Base-by-base conservation (phyloP, 441 rosid genomes). In the Breynia disticha region DNA sequence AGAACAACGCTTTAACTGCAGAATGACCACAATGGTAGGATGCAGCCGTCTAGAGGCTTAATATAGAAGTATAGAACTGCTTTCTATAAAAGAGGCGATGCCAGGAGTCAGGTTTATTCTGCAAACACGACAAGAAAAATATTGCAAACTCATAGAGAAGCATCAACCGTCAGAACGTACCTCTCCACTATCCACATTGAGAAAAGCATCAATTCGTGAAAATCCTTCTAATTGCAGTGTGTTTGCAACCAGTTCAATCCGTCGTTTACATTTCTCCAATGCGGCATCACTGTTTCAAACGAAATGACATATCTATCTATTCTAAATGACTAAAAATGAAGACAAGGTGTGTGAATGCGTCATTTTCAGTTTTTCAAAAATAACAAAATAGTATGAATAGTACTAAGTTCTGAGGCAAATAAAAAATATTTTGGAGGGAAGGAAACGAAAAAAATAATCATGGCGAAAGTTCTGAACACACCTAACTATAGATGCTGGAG, bases 141-240 rank as follows among this genome's bases (percentile, higher is more conserved):
- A n/a, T n/a, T n/a, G n/a, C n/a, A n/a, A n/a, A n/a, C n/a, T 52
- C 49, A 50, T 52, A 43, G 15, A 42, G 63, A 42, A n/a, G n/a
- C n/a, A n/a, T n/a, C n/a, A n/a, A n/a, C n/a, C n/a, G n/a, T n/a
- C n/a, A n/a, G 9, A 18, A 56, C 61, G 21, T 78, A 88, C 97
- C 95, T 91, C 98, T 71, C 98, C 97, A 45, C 60, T 79, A 50
- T 91, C 97, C 57, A 82, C 95, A 48, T 91, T 74, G 61, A 84
- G 90, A 58, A 91, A 91, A 66, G 97, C 95, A 68, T 88, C 98
- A 16, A 91, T 79, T 54, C 98, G 76, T 48, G 98, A 82, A 70
- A 91, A 88, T 49, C 98, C 95, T 76, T 91, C 91, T 50, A 88
- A 57, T 49, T 75, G 79, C 48, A 86, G 75, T 24, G 86, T 77